Conservation (phyloP, 1,284 basidiomycete species). For the Tilletia setariae region DNA sequence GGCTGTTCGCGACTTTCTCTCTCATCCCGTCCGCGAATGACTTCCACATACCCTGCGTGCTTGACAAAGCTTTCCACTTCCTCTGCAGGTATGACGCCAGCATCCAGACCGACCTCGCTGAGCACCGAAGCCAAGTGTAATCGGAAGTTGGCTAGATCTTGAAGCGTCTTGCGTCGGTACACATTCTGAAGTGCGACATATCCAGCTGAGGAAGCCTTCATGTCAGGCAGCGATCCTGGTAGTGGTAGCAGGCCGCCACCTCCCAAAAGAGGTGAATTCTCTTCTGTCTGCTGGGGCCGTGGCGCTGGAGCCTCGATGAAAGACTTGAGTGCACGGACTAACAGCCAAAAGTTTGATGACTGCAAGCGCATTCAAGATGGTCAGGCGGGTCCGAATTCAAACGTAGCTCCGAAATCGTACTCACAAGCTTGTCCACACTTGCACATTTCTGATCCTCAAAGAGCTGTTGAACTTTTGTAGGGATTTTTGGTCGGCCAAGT, state of each 20-base stretch:
- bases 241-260: conserved; percentile 59
- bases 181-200: conserved; percentile 77
- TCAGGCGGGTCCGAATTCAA: not conserved
- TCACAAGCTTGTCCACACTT: conserved; percentile 29
- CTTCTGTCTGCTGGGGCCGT: conserved; percentile 40
- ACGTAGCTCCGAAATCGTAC: not conserved
- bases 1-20: conserved; percentile 51
- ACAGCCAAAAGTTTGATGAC: conserved; percentile 74
- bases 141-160: conserved; percentile 65
- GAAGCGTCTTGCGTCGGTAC: conserved; percentile 69
- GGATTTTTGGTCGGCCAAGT: conserved; percentile 24
- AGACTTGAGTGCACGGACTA: conserved; percentile 72
- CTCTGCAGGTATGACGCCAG: conserved; percentile 54
- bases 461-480: conserved; percentile 33
- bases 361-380: conserved; percentile 27
- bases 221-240: conserved; percentile 78
- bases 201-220: conserved; percentile 82
- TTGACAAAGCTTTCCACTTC: conserved; percentile 80
- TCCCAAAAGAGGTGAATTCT: conserved; percentile 27
- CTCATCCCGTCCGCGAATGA: conserved; percentile 70
- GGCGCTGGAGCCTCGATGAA: conserved; percentile 59
- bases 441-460: conserved; percentile 65
- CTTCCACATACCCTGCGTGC: conserved; percentile 76
- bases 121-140: conserved; percentile 45
- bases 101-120: conserved; percentile 25